Base-by-base conservation (phyloP, 352 stramenopile species). In the Phytopythium delawarense region DNA sequence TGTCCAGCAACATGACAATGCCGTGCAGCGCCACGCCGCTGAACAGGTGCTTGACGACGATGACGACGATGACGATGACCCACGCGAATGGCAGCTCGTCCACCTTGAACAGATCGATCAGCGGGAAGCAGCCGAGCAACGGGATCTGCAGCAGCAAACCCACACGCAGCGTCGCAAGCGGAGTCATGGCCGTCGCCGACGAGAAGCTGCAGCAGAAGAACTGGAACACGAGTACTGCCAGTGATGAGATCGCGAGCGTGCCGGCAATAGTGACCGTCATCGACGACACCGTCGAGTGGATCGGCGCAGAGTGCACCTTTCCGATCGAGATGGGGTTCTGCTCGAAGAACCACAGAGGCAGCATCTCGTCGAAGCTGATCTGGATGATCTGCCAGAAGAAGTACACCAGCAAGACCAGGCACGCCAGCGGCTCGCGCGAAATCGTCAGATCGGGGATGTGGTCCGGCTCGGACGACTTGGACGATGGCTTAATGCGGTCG, bases 331-430 rank as follows among this genome's bases (percentile, higher is more conserved):
- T 75, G 2, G 74, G 68, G 45, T 87, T 81, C 40, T 89, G 76
- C 42, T 84, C 81, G 71, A 93, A 91, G 55, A 91, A 86, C 84
- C 81, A 93, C 20, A 93, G 67, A 23, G 84, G 84, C 25, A 91
- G 59, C 62, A 93, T 81, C 57, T 93, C 81, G 56, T 93, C 84
- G 45, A 93, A 93, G 62, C 81, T 84, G 15, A 89, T 56, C 57
- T 93, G 84, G 23, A 91, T 71, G 13, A 90, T 66, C 35, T 70
- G 70, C 84, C 84, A 93, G 35, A 88, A 76, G 59, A 89, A 89
- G 45, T 76, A 91, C 11, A 93, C 71, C 25, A 77, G 65, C 32
- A 93, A 71, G 18, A 91, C 77, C 45, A 93, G 34, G 49, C 77
- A 87, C 16, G 84, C 80, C 44, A 89, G 69, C 11, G 84, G 84